These are phyloP conservation scores for Penicillium sp. DNA, from an alignment of 2,329 filamentous ascomycete genomes.

Conservation along the genomic window DNA sequence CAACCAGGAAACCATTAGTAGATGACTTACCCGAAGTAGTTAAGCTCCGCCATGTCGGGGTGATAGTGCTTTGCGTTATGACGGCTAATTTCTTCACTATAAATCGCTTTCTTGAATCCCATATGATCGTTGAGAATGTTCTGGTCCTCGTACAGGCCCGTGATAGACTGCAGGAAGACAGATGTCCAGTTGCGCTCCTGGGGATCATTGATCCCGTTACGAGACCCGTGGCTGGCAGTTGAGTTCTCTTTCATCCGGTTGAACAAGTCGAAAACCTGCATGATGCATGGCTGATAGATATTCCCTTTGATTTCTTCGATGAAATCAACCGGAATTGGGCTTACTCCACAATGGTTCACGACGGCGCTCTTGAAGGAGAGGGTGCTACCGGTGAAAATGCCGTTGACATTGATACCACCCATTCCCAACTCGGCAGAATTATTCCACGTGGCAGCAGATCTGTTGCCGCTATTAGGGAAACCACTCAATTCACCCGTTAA, in stretches of 20 bases:
- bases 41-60: slow-evolving; percentile 31
- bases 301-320: slow-evolving; percentile 28
- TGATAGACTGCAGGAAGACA: slow-evolving; percentile 33
- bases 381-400: slow-evolving; percentile 30
- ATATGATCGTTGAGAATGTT: slow-evolving; percentile 32
- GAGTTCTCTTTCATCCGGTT: slow-evolving; percentile 23
- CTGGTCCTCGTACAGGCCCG: slow-evolving; percentile 31
- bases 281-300: slow-evolving; percentile 35
- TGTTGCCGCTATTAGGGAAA: slow-evolving; percentile 4
- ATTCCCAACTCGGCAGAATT: slow-evolving; percentile 24
- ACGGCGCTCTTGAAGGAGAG: slow-evolving; percentile 34
- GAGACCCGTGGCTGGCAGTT: not conserved
- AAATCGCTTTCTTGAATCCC: slow-evolving; percentile 34
- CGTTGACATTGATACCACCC: slow-evolving; percentile 32
- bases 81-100: slow-evolving; percentile 30
- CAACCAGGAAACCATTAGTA: not conserved
- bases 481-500: slow-evolving; percentile 29
- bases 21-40: slow-evolving; percentile 44
- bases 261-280: slow-evolving; percentile 33
- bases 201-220: slow-evolving; percentile 2
- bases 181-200: slow-evolving; percentile 31
- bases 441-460: slow-evolving; percentile 18
- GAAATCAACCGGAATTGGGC: slow-evolving; percentile 31
- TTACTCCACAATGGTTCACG: slow-evolving; percentile 32
- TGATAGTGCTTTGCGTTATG: slow-evolving; percentile 33